Base-by-base conservation (phyloP, 2,329 filamentous ascomycete genomes). In the Pezicula neosporulosa region DNA sequence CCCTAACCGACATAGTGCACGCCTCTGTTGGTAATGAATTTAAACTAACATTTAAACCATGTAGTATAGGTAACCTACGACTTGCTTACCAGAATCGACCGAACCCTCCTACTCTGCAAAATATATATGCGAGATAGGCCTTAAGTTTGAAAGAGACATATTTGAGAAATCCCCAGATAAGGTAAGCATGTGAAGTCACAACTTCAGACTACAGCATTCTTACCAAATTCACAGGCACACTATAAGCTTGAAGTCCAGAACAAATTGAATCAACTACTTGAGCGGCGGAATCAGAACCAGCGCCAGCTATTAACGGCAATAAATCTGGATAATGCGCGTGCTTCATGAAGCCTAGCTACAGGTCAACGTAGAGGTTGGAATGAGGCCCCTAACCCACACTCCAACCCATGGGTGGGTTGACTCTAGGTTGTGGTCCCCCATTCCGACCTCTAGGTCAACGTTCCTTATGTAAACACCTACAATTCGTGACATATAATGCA, bases 301-400 rank as follows among this genome's bases (percentile, higher is more conserved):
- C n/a, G 56, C 57, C 16, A 55, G n/a, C n/a, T n/a, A 44, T 19
- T 52, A 65, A 81, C 51, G 81, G 72, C 58, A 74, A 65, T 48
- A 74, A 66, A 61, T 73, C 63, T n/a, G n/a, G n/a, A n/a, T n/a
- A 69, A 71, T 42, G 64, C 64, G 13, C 63, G 66, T 18, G 35
- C 39, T 18, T 47, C 51, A 51, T n/a, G n/a, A n/a, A n/a, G n/a
- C n/a, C n/a, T n/a, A n/a, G n/a, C n/a, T n/a, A n/a, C n/a, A n/a
- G n/a, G n/a, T n/a, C n/a, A n/a, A n/a, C n/a, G n/a, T n/a, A n/a
- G n/a, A n/a, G n/a, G n/a, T n/a, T n/a, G n/a, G n/a, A n/a, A n/a
- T n/a, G n/a, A n/a, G n/a, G n/a, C n/a, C n/a, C n/a, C n/a, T n/a
- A n/a, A n/a, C n/a, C n/a, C n/a, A n/a, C n/a, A n/a, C n/a, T n/a